A percentile compares a stretch with the other conserved stretches of the same genome.
These are phyloP conservation scores for Jackrogersella minutella DNA, from an alignment of 495 filamentous ascomycete genomes.

Conservation along the genomic window DNA sequence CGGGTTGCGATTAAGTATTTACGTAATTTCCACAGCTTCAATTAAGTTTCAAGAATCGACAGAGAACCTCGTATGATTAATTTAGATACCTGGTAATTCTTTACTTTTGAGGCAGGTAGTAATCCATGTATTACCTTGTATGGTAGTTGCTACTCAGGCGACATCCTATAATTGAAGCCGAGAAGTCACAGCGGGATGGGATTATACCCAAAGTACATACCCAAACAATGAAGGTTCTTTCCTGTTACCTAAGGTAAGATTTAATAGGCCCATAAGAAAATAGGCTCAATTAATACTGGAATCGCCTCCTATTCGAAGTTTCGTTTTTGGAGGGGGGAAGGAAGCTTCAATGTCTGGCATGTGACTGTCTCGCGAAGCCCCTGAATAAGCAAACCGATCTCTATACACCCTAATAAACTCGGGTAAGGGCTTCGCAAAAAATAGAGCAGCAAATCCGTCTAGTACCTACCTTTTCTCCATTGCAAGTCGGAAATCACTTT, in stretches of 20 bases:
- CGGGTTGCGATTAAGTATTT: too few relatives aligned
- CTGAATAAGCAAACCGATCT: constrained; percentile 8
- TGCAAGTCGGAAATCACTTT: neutral
- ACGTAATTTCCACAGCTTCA: too few relatives aligned
- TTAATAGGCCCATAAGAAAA: neutral
- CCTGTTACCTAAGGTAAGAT: constrained; percentile 3
- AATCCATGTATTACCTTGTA: neutral
- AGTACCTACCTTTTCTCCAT: neutral
- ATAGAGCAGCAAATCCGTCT: neutral
- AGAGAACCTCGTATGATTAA: neutral
- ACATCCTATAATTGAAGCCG: neutral
- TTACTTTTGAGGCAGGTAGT: neutral
- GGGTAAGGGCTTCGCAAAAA: neutral
- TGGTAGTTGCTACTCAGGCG: neutral
- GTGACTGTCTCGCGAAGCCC: constrained; percentile 1
- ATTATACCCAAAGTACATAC: neutral
- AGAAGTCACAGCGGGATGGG: neutral
- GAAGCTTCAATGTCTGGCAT: neutral
- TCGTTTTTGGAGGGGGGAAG: neutral
- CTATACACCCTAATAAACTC: neutral
- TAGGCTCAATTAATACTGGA: neutral
- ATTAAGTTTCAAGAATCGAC: neutral
- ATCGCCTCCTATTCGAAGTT: neutral
- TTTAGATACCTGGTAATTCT: neutral
- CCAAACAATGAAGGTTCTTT: neutral